Evolutionary conservation across 768 basidiomycete species (phyloP), one percentile per base, ranked within the genome.

Genomic region (Trametes cubensis): DNA sequence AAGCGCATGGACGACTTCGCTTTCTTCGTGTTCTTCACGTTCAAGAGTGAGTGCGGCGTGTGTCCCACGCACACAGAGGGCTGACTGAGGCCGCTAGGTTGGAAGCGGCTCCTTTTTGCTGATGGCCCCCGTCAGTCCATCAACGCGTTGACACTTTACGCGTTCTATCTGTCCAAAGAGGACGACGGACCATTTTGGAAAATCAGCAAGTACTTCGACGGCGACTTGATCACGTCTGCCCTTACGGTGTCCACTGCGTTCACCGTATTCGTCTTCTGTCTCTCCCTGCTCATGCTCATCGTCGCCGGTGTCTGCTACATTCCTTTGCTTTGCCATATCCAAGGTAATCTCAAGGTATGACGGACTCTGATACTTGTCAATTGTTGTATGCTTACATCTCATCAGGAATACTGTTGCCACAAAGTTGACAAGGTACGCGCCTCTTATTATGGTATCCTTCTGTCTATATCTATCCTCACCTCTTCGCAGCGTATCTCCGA

Each of bases 21-120:
- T 38, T 98, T 98, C 82, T 99, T 97, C 76, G 85, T 98, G 72
- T 99, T 98, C 85, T 99, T 99, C 77, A 91, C 90, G 0, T 98
- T 99, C 84, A 99, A 99, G 82, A 96, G 96, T 92, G 63, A 56
- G 87, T 79, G 20, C 7, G 1, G 10, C 34, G 34, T 10, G 34
- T 11, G 50, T 18, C 51, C 21, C 53, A 45, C 30, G 14, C 40
- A 42, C 42, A 34, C 3, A n/a, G 26, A 30, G 17, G 46, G 48
- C 38, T 42, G 15, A 42, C 14, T 34, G 42, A 26, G 40, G 63
- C 18, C 2, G 15, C 26, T 71, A 92, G 90, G 86, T 71, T 94
- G 92, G 92, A 94, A 94, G 75, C 86, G 88, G n/a, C 75, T 94
- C 11, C 75, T 94, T 17, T 77, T 98, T 63, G 94, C 96, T 61